phyloP scores from a whole-genome alignment of 1,139 yeast species.

The Debaryomyces fabryi region DNA sequence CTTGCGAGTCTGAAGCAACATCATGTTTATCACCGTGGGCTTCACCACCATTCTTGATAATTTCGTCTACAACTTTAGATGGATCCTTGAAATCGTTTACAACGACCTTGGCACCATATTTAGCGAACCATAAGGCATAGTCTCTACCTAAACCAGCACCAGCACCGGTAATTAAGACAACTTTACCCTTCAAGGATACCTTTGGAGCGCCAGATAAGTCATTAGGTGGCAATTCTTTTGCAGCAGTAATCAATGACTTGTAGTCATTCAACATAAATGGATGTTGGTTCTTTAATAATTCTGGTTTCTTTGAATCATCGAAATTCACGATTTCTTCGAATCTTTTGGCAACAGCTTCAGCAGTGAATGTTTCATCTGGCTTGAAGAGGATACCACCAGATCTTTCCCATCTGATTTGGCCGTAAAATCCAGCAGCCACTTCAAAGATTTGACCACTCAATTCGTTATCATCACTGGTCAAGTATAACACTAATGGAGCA shows the following conservation, averaged over 20 bases:
- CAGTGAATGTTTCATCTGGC: constrained; percentile 76
- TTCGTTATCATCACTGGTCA: constrained; percentile 68
- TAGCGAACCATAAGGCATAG: constrained; percentile 83
- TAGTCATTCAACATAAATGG: constrained; percentile 70
- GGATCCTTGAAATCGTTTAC: constrained; percentile 90
- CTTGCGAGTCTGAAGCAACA: constrained; percentile 76
- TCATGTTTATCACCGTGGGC: constrained; percentile 86
- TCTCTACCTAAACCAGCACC: constrained; percentile 95
- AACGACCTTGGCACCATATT: constrained; percentile 92
- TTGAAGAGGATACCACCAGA: constrained; percentile 83
- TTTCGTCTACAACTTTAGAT: constrained; percentile 72
- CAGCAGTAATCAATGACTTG: constrained; percentile 53
- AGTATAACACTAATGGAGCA: constrained; percentile 84
- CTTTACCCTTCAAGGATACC: constrained; percentile 73
- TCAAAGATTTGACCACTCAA: constrained; percentile 78
- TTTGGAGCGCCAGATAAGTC: constrained; percentile 55
- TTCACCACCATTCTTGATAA: constrained; percentile 72
- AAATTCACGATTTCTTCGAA: constrained; percentile 69
- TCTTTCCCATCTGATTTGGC: constrained; percentile 95
- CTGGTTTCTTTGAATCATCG: constrained; percentile 54
- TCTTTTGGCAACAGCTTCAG: constrained; percentile 78
- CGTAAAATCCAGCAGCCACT: constrained; percentile 92
- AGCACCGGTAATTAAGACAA: constrained; percentile 92
- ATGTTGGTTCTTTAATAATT: constrained; percentile 58
- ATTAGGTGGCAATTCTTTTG: constrained; percentile 56